Percentiles rank a stretch among this genome's conserved stretches.
phyloP scores from a whole-genome alignment of 345 rosid species.

The Populus tremula region DNA sequence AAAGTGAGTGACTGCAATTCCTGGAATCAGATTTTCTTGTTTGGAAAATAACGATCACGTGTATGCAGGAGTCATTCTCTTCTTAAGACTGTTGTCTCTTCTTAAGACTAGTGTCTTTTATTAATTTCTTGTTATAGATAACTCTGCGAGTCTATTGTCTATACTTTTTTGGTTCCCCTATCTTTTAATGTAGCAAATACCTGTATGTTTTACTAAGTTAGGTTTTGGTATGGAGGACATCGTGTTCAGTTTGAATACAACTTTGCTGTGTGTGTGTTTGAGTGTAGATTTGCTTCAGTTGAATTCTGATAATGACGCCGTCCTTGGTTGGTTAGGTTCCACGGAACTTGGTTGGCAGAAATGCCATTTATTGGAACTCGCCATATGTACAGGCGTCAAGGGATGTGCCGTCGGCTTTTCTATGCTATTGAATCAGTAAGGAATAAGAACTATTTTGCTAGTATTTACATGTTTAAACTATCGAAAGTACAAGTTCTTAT shows the following conservation, averaged over 20 bases:
- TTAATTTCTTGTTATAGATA: neutral
- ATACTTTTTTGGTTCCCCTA: neutral
- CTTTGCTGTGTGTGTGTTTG: neutral
- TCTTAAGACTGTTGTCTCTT: neutral
- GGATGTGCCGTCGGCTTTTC: conserved; percentile 36
- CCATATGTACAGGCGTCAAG: conserved; percentile 33
- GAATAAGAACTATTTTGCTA: neutral
- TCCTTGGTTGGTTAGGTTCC: conserved; percentile 19
- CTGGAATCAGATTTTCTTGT: neutral
- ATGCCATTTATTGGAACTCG: conserved; percentile 41
- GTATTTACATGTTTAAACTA: neutral
- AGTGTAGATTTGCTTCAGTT: neutral
- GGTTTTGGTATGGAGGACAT: neutral
- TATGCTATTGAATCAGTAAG: conserved; percentile 30
- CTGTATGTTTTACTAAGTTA: neutral
- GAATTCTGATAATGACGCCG: conserved; percentile 7
- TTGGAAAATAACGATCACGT: neutral
- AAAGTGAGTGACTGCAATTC: neutral
- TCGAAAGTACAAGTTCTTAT: neutral
- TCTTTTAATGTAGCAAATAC: neutral
- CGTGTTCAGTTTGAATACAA: neutral
- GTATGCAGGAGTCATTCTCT: neutral
- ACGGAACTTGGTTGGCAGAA: conserved; percentile 30
- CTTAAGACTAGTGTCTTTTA: neutral
- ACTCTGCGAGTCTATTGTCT: neutral